Evolutionary conservation across 495 filamentous ascomycete genomes (phyloP).

Genomic region (Penicillium riverlandense): DNA sequence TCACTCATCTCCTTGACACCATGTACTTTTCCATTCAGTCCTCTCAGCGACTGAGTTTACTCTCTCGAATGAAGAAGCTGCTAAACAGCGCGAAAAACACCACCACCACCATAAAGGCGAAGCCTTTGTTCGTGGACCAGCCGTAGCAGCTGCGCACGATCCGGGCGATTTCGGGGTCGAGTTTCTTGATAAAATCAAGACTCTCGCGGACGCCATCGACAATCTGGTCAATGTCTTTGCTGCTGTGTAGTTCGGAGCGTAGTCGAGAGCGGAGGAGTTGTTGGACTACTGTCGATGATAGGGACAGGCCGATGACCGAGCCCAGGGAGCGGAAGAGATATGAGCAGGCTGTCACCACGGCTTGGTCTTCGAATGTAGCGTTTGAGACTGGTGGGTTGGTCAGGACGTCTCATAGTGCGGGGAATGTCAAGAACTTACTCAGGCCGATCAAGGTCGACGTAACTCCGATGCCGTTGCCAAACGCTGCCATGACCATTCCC

Average conservation of each 20-base stretch:
- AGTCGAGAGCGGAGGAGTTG: constrained; percentile 57
- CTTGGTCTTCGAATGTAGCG: constrained; percentile 58
- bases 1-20: too few relatives aligned
- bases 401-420: not conserved
- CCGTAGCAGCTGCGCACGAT: constrained; percentile 67
- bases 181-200: constrained; percentile 59
- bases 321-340: constrained; percentile 84
- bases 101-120: constrained; percentile 35
- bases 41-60: constrained; percentile 26
- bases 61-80: constrained; percentile 38
- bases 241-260: constrained; percentile 42
- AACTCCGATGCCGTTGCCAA: constrained; percentile 61
- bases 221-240: constrained; percentile 59
- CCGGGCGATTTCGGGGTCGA: constrained; percentile 53
- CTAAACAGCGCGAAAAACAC: constrained; percentile 40
- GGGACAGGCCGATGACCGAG: constrained; percentile 64
- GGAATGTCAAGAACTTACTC: constrained; percentile 31
- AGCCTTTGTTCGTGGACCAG: constrained; percentile 41
- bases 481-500: constrained; percentile 47
- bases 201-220: constrained; percentile 67
- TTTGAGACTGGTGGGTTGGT: constrained; percentile 54
- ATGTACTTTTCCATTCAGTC: too few relatives aligned
- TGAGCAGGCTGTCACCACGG: constrained; percentile 74
- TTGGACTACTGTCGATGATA: constrained; percentile 68
- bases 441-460: constrained; percentile 62